A percentile compares a stretch with the other conserved stretches of the same genome.
Conservation (phyloP, 176 grass and related monocot genomes). For the Lolium rigidum region DNA sequence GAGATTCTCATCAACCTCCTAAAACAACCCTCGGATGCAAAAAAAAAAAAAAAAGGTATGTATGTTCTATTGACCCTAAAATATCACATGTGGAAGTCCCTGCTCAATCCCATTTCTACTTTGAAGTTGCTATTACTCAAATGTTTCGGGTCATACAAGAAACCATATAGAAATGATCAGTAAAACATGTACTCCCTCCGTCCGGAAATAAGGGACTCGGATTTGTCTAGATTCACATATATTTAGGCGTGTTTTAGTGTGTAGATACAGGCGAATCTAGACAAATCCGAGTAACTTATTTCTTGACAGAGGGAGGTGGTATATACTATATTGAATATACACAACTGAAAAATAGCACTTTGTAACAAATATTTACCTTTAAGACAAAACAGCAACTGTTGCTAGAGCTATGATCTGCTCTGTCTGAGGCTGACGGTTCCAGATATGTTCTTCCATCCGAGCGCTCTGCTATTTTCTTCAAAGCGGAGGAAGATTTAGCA, state of each 20-base stretch:
- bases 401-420: constrained; percentile 28
- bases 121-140: neutral
- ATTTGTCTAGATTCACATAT: too few species aligned
- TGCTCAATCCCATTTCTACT: neutral
- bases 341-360: constrained; percentile 9
- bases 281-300: too few species aligned
- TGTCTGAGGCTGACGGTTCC: constrained; percentile 22
- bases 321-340: constrained; percentile 10
- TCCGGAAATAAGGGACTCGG: too few species aligned
- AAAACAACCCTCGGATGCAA: neutral
- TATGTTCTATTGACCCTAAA: neutral
- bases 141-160: neutral
- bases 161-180: neutral
- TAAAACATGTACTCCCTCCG: neutral
- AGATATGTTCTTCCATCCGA: constrained; percentile 40
- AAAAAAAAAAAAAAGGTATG: neutral
- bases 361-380: constrained; percentile 32
- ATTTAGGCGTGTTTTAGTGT: too few species aligned
- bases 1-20: neutral
- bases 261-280: too few species aligned
- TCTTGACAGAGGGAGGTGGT: neutral
- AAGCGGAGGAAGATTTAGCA: neutral
- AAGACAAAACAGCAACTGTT: constrained; percentile 54
- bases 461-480: constrained; percentile 68
- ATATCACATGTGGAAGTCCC: constrained; percentile 9